These are phyloP conservation scores for Auriscalpium orientale DNA, from an alignment of 768 basidiomycete species.

Conservation along the genomic window DNA sequence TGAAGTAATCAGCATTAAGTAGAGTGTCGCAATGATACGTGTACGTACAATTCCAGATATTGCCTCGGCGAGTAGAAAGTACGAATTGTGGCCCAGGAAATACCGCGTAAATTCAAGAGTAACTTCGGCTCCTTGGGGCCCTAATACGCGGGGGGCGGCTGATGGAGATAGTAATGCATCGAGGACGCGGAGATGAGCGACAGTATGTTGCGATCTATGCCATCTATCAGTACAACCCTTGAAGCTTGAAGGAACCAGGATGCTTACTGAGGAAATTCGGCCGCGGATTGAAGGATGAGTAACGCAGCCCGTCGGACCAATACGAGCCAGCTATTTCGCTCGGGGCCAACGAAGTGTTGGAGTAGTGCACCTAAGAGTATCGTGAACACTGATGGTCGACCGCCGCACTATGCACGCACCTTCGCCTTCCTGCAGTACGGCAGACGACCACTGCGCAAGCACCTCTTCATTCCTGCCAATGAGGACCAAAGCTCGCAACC, in stretches of 20 bases:
- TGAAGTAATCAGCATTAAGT: not conserved
- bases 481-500: conserved; percentile 58
- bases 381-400: not conserved
- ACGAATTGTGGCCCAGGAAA: conserved; percentile 40
- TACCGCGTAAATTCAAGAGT: conserved; percentile 34
- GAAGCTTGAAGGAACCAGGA: not conserved
- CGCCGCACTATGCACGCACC: conserved; percentile 17
- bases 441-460: conserved; percentile 39
- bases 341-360: conserved; percentile 28
- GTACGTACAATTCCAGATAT: conserved; percentile 45
- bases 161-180: conserved; percentile 34
- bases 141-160: conserved; percentile 11
- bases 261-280: conserved; percentile 44
- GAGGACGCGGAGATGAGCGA: conserved; percentile 44
- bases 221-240: not conserved
- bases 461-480: conserved; percentile 43
- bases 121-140: conserved; percentile 24
- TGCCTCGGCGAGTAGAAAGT: conserved; percentile 33
- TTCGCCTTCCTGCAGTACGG: conserved; percentile 23
- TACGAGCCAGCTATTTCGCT: conserved; percentile 49
- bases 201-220: conserved; percentile 39
- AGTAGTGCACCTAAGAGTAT: conserved; percentile 32
- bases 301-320: conserved; percentile 44
- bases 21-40: not conserved
- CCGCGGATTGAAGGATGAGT: conserved; percentile 45